Evolutionary conservation across 2,329 filamentous ascomycete species (phyloP), one percentile per base, ranked within the genome.

Genomic region (Zelopaecilomyces penicillatus): DNA sequence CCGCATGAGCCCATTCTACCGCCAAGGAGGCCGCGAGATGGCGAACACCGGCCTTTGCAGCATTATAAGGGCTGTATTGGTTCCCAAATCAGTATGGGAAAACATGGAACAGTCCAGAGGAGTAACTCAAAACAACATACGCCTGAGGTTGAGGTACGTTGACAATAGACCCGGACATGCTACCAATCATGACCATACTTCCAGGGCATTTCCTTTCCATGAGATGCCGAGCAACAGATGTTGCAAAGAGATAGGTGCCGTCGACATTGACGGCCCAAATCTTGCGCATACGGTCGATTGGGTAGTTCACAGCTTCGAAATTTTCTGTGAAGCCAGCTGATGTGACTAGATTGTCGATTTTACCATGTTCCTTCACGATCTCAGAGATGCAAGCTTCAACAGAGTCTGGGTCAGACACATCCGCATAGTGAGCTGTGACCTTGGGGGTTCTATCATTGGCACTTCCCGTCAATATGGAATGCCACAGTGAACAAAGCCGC

Each of bases 281-380:
- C 73, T 95, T 94, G 66, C 90, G 82, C 66, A 96, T 83, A 53
- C 90, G 85, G 55, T 95, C 88, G 54, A 90, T 80, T 1, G 90
- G 90, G 68, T 97, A 97, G 54, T 83, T 82, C 57, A 90, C 85
- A 39, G 91, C 91, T 57, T 94, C 85, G 60, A 89, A 94, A 71
- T 96, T 96, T 71, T 96, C 91, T 10, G 87, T 93, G 70, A 97
- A 95, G 38, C 91, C 91, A 41, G 91, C 91, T n/a, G 88, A 94
- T 28, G 91, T 96, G 57, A 97, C 90, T 28, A 97, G 77, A 66
- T 87, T 83, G 68, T 95, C 89, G 55, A 96, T 88, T 65, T 85
- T 84, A 65, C 83, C 83, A 62, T 95, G 90, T 29, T 58, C 54
- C 39, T 57, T 50, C 33, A 66, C 50, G 31, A 66, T 76, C 49